phyloP scores from a whole-genome alignment of 2,329 filamentous ascomycete genomes.

The Diplodia mutila region DNA sequence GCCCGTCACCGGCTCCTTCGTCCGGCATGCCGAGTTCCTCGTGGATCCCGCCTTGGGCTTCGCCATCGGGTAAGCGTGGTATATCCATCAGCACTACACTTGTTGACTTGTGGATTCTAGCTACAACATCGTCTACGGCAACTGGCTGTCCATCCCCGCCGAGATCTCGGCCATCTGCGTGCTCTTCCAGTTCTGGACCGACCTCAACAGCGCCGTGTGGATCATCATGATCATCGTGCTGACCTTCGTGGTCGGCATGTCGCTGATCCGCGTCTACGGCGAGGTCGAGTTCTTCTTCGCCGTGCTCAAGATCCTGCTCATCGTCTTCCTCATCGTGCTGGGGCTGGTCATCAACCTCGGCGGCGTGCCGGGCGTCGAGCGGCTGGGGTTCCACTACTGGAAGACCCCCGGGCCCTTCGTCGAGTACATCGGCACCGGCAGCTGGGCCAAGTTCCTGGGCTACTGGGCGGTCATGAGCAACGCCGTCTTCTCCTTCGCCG shows the following conservation, averaged over 20 bases:
- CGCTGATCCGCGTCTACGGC: conserved; percentile 42
- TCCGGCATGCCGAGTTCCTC: conserved; percentile 55
- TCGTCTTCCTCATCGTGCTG: conserved; percentile 51
- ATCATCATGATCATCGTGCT: conserved; percentile 40
- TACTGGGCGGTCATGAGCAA: conserved; percentile 59
- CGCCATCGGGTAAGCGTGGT: conserved; percentile 37
- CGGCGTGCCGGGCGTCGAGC: conserved; percentile 48
- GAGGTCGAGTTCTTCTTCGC: conserved; percentile 53
- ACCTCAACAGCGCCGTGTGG: conserved; percentile 40
- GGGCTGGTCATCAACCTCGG: conserved; percentile 53
- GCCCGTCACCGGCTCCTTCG: conserved; percentile 56
- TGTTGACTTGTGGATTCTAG: too few species aligned
- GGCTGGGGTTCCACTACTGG: conserved; percentile 53
- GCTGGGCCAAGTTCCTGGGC: conserved; percentile 62
- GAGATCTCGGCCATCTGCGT: conserved; percentile 38
- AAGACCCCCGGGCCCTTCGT: conserved; percentile 61
- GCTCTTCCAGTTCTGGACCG: conserved; percentile 37
- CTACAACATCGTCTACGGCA: conserved; percentile 33
- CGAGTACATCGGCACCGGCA: conserved; percentile 60
- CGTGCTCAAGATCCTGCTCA: conserved; percentile 51
- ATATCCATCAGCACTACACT: too few species aligned
- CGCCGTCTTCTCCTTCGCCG: conserved; percentile 57
- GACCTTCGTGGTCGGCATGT: conserved; percentile 39
- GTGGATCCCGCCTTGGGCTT: conserved; percentile 52
- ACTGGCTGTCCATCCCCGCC: conserved; percentile 38